Evolutionary conservation across 2,329 filamentous ascomycete genomes (phyloP), one percentile per base, ranked within the genome.

Genomic region (Venturia asperata): DNA sequence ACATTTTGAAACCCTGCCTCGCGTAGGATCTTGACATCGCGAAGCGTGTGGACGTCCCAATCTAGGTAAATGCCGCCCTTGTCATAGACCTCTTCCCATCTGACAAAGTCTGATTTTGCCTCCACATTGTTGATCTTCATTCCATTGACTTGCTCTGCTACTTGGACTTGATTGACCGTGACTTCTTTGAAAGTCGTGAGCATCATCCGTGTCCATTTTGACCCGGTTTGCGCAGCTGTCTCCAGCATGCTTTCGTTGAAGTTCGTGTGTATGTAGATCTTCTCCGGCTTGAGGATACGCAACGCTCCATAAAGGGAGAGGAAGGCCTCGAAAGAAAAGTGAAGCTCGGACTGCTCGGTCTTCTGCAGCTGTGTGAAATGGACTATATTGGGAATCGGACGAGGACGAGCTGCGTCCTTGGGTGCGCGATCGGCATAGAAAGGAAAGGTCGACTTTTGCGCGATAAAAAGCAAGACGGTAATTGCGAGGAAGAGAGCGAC

Each of bases 231-330:
- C 47, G 47, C 47, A 6, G 47, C 47, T 27, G 9, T 49, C 10
- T 49, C 47, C 5, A 49, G 47, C 21, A 49, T 49, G 47, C 47
- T 49, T 21, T 27, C 47, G 27, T 49, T 49, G 47, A 49, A 49
- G 11, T 49, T 49, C 21, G 47, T 49, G 21, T 49, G 47, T 49
- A 49, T 49, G 47, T 49, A 49, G 9, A 49, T 49, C 47, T 49
- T 49, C 47, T 49, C 47, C 27, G 47, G 47, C 47, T 49, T 49
- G 47, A 49, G 47, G 47, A 49, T 49, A 11, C 47, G 21, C n/a
- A 49, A 7, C 11, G 47, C 47, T 9, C 21, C 47, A 5, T 49
- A 49, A 3, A 49, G 11, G 11, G 47, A 49, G 1, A 49, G 21
- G 5, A 49, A 49, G 4, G 47, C 47, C 47, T 49, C 47, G 21